A percentile compares a stretch with the other conserved stretches of the same genome.
These are phyloP conservation scores for Exophiala phaeomuriformis DNA, from an alignment of 2,329 filamentous ascomycete species.

Conservation along the genomic window DNA sequence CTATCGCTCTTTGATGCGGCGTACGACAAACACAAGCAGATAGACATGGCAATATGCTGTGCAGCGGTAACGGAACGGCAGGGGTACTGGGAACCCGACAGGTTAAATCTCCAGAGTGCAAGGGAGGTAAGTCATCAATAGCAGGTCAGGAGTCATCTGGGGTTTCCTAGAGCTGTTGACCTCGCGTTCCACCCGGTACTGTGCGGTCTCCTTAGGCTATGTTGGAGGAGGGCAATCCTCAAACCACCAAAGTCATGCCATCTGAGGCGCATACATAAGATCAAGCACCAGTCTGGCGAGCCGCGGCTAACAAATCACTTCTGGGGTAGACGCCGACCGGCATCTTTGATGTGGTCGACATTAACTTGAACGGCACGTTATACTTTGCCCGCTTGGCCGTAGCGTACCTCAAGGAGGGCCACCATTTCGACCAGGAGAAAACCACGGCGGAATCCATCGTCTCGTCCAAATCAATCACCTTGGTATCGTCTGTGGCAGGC, in stretches of 20 bases:
- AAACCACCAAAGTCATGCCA: too few relatives aligned
- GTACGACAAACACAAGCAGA: constrained; percentile 36
- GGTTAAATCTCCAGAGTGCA: constrained; percentile 17
- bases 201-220: background rate
- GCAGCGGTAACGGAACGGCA: constrained; percentile 41
- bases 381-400: constrained; percentile 45
- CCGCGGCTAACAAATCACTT: background rate
- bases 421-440: constrained; percentile 10
- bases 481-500: constrained; percentile 43
- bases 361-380: constrained; percentile 37
- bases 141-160: too few relatives aligned
- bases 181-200: background rate
- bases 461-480: constrained; percentile 35
- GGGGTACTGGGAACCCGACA: constrained; percentile 22
- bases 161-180: too few relatives aligned
- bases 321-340: constrained; percentile 14
- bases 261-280: too few relatives aligned
- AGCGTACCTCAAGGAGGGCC: constrained; percentile 40
- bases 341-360: constrained; percentile 29
- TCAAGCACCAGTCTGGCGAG: background rate
- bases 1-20: constrained; percentile 43
- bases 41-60: constrained; percentile 45
- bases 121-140: constrained; percentile 12
- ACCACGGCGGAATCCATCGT: constrained; percentile 12
- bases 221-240: background rate